Conservation (phyloP, 169 alveolate genomes). For the Perkinsus olseni region DNA sequence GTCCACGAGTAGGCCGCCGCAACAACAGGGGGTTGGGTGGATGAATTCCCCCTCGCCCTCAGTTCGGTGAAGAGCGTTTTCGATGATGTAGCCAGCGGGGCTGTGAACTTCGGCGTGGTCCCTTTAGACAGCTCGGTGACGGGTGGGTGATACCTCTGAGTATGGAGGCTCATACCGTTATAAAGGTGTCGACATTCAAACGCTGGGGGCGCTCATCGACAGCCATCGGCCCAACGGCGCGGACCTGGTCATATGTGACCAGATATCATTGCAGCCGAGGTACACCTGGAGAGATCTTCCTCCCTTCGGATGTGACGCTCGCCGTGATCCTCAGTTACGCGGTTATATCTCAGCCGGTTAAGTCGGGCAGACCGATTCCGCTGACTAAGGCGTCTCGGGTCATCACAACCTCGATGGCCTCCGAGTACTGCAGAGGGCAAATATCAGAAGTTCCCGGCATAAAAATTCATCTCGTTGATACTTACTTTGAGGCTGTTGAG, state of each 20-base stretch:
- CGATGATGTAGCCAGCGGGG: background rate
- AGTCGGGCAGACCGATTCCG: background rate
- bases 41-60: background rate
- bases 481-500: background rate
- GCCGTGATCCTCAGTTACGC: background rate
- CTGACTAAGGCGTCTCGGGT: background rate
- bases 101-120: background rate
- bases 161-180: background rate
- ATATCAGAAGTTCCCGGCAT: background rate
- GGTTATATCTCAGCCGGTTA: background rate
- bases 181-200: background rate
- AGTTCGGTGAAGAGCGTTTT: background rate
- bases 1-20: background rate
- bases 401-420: background rate
- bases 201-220: background rate
- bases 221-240: background rate
- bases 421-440: background rate
- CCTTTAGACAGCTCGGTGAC: background rate
- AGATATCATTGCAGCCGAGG: background rate
- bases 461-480: background rate
- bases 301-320: background rate
- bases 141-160: background rate
- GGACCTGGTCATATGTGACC: background rate
- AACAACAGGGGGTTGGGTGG: background rate
- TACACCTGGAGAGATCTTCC: too few relatives aligned